Base-by-base conservation (phyloP, 768 basidiomycete genomes). In the Mrakia hoshinonis region DNA sequence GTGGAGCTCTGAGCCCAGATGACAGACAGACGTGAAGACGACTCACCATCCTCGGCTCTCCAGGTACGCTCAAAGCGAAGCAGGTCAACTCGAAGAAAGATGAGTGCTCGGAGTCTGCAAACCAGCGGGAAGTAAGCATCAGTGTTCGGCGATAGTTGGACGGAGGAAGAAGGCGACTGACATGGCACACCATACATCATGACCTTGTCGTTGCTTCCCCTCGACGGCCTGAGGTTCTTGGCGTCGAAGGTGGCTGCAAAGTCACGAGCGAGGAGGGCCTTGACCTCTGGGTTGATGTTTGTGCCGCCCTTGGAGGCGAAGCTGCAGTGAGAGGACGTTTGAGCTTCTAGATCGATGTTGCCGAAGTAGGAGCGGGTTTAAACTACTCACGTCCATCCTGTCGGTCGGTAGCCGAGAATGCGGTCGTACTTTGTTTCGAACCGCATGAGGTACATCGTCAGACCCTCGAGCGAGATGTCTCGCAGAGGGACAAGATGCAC, bases 71-170 rank as follows among this genome's bases (percentile, higher is more conserved):
- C 80, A 97, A 84, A 4, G 92, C 92, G 78, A 97, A 97, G 78
- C 92, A 94, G 13, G 92, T 95, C 74, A 69, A 43, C 68, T 75
- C 71, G 1, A 54, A 48, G n/a, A 66, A 58, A 15, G 68, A 64
- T 39, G 90, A 92, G 78, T 98, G 95, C 77, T 98, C 96, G 6
- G 93, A 97, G 77, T 98, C 98, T 6, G 82, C 81, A 31, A n/a
- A n/a, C n/a, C n/a, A n/a, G 48, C 24, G 29, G 49, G 69, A 12
- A 68, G 34, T 3, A 36, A 64, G 12, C 22, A 46, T 9, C 34
- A 6, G 22, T 18, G 24, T 10, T 24, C 20, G 97, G 95, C 10
- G 93, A 96, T 77, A 97, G 97, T 1, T 82, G 81, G 47, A 36
- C 1, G 26, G 4, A 38, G 0, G 43, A n/a, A n/a, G 29, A 58